Percentiles rank a stretch among this genome's conserved stretches.
phyloP scores from a whole-genome alignment of 208 protist genomes.

The Leptomonas seymouri region DNA sequence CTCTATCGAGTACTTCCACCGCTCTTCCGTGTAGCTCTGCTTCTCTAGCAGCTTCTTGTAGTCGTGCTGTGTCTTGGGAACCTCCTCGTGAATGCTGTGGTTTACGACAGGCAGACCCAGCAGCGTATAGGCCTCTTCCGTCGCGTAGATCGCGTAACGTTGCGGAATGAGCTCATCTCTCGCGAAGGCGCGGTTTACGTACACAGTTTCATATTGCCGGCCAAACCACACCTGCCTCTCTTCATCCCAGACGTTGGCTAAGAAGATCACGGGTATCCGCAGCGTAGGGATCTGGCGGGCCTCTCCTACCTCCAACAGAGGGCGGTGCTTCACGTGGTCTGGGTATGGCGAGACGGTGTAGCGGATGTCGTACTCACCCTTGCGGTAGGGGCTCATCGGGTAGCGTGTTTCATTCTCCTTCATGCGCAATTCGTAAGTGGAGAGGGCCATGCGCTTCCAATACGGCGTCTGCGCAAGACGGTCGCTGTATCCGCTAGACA shows the following conservation, averaged over 20 bases:
- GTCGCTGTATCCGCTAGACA: constrained; percentile 87
- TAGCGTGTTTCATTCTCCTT: constrained; percentile 84
- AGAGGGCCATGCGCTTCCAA: constrained; percentile 91
- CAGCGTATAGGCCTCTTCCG: constrained; percentile 78
- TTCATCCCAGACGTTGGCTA: constrained; percentile 83
- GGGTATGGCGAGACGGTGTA: constrained; percentile 80
- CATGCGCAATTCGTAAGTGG: constrained; percentile 83
- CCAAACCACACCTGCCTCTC: constrained; percentile 74
- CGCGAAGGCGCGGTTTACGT: constrained; percentile 68
- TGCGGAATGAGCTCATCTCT: constrained; percentile 85
- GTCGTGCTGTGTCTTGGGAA: constrained; percentile 76
- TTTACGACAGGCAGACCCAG: constrained; percentile 81
- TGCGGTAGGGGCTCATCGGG: constrained; percentile 71
- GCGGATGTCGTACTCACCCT: constrained; percentile 88
- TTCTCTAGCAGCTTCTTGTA: constrained; percentile 87
- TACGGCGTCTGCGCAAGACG: constrained; percentile 79
- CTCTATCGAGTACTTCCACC: constrained; percentile 91
- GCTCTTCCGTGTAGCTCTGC: constrained; percentile 88
- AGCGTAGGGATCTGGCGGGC: constrained; percentile 72
- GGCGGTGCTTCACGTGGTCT: constrained; percentile 69
- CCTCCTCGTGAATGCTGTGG: constrained; percentile 81
- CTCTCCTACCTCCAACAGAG: constrained; percentile 88
- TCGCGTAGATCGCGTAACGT: constrained; percentile 90
- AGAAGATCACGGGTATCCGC: constrained; percentile 84
- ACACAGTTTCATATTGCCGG: constrained; percentile 84